A percentile compares a stretch with the other conserved stretches of the same genome.
These are phyloP conservation scores for Drechslerella coelobrocha DNA, from an alignment of 2,329 filamentous ascomycete genomes.

Conservation along the genomic window DNA sequence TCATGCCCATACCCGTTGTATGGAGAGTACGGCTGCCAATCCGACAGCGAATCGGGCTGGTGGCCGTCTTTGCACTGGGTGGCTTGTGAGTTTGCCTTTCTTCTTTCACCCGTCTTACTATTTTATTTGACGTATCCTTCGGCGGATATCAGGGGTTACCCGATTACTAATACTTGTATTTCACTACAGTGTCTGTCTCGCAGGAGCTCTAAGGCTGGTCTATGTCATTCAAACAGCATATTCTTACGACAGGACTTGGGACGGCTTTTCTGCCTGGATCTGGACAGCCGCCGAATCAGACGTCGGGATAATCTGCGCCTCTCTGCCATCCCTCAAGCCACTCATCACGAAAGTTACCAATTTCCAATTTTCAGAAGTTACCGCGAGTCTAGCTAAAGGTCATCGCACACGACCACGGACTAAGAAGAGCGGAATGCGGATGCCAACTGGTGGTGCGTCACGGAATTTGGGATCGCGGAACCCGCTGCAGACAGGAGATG, in stretches of 20 bases:
- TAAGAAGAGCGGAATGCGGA: slow-evolving; percentile 18
- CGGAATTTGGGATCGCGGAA: slow-evolving; percentile 33
- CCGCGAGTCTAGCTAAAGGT: slow-evolving; percentile 10
- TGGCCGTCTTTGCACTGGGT: slow-evolving; percentile 41
- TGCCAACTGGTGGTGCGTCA: slow-evolving; percentile 25
- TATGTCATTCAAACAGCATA: slow-evolving; percentile 42
- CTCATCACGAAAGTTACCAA: slow-evolving; percentile 46
- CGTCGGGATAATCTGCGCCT: slow-evolving; percentile 50
- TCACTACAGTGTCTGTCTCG: slow-evolving; percentile 34
- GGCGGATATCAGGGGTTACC: background rate
- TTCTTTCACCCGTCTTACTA: background rate
- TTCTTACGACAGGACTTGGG: slow-evolving; percentile 42
- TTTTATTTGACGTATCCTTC: background rate
- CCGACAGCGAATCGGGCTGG: slow-evolving; percentile 38
- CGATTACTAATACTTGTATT: background rate
- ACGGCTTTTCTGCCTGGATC: slow-evolving; percentile 48
- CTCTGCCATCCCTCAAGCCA: slow-evolving; percentile 36
- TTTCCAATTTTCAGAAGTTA: slow-evolving; percentile 46
- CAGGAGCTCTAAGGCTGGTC: slow-evolving; percentile 34
- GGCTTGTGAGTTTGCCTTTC: slow-evolving; percentile 31
- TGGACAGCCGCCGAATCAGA: slow-evolving; percentile 47
- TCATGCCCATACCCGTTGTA: slow-evolving; percentile 43
- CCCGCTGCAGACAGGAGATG: slow-evolving; percentile 24
- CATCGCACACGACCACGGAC: slow-evolving; percentile 31
- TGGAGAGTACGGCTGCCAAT: slow-evolving; percentile 33